These are phyloP conservation scores for Diaporthe nobilis DNA, from an alignment of 2,329 filamentous ascomycete genomes.

Conservation along the genomic window DNA sequence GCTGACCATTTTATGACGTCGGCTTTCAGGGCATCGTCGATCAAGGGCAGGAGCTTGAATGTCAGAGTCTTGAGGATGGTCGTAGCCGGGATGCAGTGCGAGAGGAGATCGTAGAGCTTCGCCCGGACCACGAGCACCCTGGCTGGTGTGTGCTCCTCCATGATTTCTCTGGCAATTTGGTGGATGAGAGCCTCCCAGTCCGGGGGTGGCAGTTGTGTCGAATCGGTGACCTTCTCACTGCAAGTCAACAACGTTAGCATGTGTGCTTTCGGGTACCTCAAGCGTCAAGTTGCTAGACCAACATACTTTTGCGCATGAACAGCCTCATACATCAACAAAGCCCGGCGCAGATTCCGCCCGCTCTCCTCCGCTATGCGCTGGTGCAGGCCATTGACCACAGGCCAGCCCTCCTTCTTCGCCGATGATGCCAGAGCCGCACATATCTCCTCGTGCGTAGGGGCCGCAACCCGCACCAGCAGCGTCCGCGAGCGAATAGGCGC, in stretches of 20 bases:
- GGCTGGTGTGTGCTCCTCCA: slow-evolving; percentile 92
- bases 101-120: slow-evolving; percentile 96
- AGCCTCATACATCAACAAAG: slow-evolving; percentile 96
- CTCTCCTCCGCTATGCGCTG: slow-evolving; percentile 90
- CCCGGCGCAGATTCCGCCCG: slow-evolving; percentile 89
- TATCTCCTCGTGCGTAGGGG: slow-evolving; percentile 89
- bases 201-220: slow-evolving; percentile 90
- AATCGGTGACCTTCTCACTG: slow-evolving; percentile 91
- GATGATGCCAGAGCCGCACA: slow-evolving; percentile 79
- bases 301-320: slow-evolving; percentile 96
- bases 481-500: slow-evolving; percentile 96
- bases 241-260: slow-evolving; percentile 34
- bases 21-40: slow-evolving; percentile 90
- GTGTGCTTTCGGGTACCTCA: neutral
- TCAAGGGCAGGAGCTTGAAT: slow-evolving; percentile 89
- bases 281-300: neutral
- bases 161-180: slow-evolving; percentile 92
- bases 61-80: slow-evolving; percentile 95
- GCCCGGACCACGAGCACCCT: slow-evolving; percentile 89
- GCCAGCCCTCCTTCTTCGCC: slow-evolving; percentile 87
- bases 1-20: slow-evolving; percentile 97
- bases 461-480: slow-evolving; percentile 90
- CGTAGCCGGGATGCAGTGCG: slow-evolving; percentile 96
- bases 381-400: slow-evolving; percentile 81
- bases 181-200: slow-evolving; percentile 96